phyloP scores from a whole-genome alignment of 179 eudicot genomes.

The Beta macrorhiza region DNA sequence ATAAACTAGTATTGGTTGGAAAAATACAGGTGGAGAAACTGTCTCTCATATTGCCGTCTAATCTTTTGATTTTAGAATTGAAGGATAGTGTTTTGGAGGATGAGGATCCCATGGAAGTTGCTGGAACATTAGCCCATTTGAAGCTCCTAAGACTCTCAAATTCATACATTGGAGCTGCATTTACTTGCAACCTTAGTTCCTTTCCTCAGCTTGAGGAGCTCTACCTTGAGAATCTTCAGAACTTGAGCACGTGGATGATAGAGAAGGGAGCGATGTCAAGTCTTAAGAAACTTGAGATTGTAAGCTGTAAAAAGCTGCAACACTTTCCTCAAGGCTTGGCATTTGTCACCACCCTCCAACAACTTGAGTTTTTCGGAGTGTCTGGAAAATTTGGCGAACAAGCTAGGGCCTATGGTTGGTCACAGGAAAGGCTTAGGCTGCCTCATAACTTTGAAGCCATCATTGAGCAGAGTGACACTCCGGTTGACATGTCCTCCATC shows the following conservation, averaged over 20 bases:
- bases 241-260: slow-evolving; percentile 25
- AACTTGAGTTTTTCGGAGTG: slow-evolving; percentile 22
- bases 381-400: not conserved
- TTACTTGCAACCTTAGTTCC: slow-evolving; percentile 16
- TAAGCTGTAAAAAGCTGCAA: slow-evolving; percentile 11
- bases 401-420: slow-evolving; percentile 21
- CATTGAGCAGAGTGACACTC: too few relatives aligned
- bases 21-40: slow-evolving; percentile 2
- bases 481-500: slow-evolving; percentile 38
- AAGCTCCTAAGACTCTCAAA: slow-evolving; percentile 14
- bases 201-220: slow-evolving; percentile 33
- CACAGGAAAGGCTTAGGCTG: slow-evolving; percentile 13
- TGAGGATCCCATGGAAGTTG: slow-evolving; percentile 16
- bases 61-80: slow-evolving; percentile 28
- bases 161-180: not conserved
- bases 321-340: slow-evolving; percentile 34
- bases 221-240: not conserved
- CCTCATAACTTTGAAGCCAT: slow-evolving; percentile 54
- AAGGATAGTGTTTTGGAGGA: slow-evolving; percentile 8
- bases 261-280: slow-evolving; percentile 32
- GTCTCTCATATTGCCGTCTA: slow-evolving; percentile 22
- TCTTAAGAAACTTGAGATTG: slow-evolving; percentile 27
- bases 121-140: slow-evolving; percentile 31
- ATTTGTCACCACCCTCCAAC: slow-evolving; percentile 25
- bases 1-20: slow-evolving; percentile 24